Base-by-base conservation (phyloP, 192 early-diverging fungal species). In the Backusella mclennaniae region DNA sequence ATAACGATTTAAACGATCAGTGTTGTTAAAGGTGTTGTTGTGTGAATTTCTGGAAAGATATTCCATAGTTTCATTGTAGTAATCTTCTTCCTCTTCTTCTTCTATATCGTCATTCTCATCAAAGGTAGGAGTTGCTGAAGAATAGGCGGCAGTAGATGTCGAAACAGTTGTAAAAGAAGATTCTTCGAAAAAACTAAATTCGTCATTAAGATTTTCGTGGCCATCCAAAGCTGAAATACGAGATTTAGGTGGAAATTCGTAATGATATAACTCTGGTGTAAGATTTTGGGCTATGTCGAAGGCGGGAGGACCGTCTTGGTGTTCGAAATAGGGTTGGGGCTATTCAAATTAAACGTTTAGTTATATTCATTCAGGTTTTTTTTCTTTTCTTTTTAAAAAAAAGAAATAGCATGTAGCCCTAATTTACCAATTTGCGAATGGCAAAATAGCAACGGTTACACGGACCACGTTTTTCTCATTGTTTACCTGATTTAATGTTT, bases 241-340 rank as follows among this genome's bases (percentile, higher is more conserved):
- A 35, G 76, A 71, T 71, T 69, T 74, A 2, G 76, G 73, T 31
- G 80, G 80, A 35, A 82, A 82, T 67, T 82, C 77, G 73, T 82
- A 82, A 12, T 63, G 29, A 56, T 67, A 71, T 72, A 75, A 49
- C 66, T 78, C 76, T 23, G 76, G 70, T 7, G 72, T 73, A 8
- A 82, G 69, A 35, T 78, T 66, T 49, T 82, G 80, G 33, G 80
- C 76, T 39, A 82, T 19, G 23, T 71, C 59, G 21, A 82, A 72
- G n/a, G 49, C 63, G 36, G 56, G 56, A 14, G 23, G 56, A 29
- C 56, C 56, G 23, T 63, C 56, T 14, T 63, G 21, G 9, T 63
- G 56, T 26, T 63, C 56, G 56, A 63, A 63, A 29, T 63, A 63
- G 21, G 23, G 4, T 63, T 63, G 56, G 12, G 56, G 23, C 56